Conservation (phyloP, 2,329 filamentous ascomycete species). For the Colletotrichum acutatum region DNA sequence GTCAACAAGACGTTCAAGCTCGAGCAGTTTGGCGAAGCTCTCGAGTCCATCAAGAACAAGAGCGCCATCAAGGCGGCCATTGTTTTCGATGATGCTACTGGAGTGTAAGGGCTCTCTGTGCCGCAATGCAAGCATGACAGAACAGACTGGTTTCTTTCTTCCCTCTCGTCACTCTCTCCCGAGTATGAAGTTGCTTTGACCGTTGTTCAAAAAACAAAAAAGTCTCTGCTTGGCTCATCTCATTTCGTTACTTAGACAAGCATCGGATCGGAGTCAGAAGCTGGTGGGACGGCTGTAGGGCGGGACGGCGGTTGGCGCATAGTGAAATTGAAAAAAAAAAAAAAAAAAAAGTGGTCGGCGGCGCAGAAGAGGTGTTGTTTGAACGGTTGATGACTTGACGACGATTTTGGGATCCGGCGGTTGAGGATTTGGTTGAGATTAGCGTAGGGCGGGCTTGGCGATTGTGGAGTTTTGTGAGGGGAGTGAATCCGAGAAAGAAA, state of each 20-base stretch:
- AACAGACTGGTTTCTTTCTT: neutral
- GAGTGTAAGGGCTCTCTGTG: conserved; percentile 36
- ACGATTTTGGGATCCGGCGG: neutral
- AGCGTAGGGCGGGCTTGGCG: neutral
- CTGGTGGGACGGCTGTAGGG: conserved; percentile 27
- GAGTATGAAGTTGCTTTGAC: neutral
- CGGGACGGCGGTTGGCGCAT: neutral
- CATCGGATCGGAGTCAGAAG: conserved; percentile 30
- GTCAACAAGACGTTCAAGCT: conserved; percentile 79
- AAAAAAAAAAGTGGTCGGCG: neutral
- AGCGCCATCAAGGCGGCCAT: conserved; percentile 80
- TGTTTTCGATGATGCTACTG: conserved; percentile 67
- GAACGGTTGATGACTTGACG: neutral
- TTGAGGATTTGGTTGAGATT: neutral
- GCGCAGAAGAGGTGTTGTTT: conserved; percentile 19
- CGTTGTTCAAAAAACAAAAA: conserved; percentile 7
- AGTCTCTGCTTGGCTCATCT: conserved; percentile 22
- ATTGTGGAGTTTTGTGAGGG: neutral
- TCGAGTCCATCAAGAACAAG: conserved; percentile 79
- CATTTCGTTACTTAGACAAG: conserved; percentile 30
- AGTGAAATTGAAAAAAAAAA: neutral
- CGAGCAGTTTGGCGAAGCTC: conserved; percentile 77
- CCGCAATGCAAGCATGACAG: conserved; percentile 20
- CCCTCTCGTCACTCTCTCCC: neutral
- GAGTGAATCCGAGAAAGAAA: neutral